Conservation (phyloP, 1,139 yeast species). For the Saccharomyces hybrid region DNA sequence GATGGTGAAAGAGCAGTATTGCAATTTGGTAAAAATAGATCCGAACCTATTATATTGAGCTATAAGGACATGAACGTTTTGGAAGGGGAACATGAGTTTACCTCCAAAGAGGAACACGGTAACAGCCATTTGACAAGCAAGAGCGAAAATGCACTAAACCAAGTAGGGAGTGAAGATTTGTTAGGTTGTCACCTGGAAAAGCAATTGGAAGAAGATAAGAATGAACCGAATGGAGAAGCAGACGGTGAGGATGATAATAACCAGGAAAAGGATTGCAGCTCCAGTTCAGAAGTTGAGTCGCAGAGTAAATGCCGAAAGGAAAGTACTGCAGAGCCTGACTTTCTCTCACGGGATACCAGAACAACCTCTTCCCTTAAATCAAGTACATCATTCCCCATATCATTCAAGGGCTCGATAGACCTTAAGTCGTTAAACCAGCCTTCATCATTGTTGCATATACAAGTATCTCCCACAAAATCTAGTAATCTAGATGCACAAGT, state of each 20-base stretch:
- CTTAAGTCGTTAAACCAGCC: neutral
- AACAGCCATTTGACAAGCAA: neutral
- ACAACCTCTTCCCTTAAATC: neutral
- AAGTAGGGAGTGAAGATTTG: neutral
- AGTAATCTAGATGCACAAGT: constrained; percentile 15
- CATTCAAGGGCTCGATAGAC: neutral
- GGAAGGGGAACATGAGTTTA: neutral
- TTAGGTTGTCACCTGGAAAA: neutral
- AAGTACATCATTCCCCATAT: neutral
- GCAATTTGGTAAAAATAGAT: constrained; percentile 17
- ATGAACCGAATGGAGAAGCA: neutral
- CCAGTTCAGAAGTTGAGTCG: neutral
- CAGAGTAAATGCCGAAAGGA: neutral
- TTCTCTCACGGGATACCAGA: neutral
- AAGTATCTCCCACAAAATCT: constrained; percentile 22
- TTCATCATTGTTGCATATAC: constrained; percentile 10
- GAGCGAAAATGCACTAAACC: neutral
- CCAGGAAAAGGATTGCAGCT: neutral
- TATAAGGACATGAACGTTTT: neutral
- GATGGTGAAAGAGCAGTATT: constrained; percentile 20
- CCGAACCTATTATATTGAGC: constrained; percentile 12
- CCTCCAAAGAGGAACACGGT: neutral
- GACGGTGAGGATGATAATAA: neutral
- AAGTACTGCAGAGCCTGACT: neutral
- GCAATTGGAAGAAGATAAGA: neutral